A percentile compares a stretch with the other conserved stretches of the same genome.
These are phyloP conservation scores for Pythium dissotocum DNA, from an alignment of 352 stramenopile species.

Conservation along the genomic window DNA sequence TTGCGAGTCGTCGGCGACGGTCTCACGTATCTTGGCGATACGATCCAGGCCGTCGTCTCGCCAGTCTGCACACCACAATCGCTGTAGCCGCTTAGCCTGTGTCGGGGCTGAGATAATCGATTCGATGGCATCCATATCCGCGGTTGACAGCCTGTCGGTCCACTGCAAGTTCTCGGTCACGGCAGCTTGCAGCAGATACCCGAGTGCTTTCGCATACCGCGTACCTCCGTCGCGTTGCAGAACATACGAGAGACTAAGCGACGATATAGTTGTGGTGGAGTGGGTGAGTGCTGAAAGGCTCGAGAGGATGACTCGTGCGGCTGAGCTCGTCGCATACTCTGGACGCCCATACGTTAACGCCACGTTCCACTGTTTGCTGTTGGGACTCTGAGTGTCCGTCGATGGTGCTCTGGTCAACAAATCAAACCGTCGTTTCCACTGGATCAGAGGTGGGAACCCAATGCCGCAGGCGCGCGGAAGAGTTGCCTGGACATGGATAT, in stretches of 20 bases:
- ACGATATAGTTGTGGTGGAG: not conserved
- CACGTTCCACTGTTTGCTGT: not conserved
- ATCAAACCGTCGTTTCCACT: slow-evolving; percentile 4
- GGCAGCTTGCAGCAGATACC: not conserved
- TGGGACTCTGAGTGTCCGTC: not conserved
- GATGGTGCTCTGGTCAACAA: not conserved
- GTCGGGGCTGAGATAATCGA: not conserved
- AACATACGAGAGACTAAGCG: not conserved
- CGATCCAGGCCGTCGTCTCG: not conserved
- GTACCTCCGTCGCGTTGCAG: not conserved
- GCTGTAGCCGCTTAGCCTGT: not conserved
- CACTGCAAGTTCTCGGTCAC: not conserved
- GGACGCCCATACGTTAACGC: not conserved
- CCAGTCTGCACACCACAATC: not conserved
- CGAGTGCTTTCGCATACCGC: not conserved
- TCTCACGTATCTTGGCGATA: not conserved
- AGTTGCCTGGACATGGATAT: not conserved
- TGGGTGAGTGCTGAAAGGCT: not conserved
- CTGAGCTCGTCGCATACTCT: not conserved
- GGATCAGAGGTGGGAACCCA: not conserved
- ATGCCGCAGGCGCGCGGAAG: not conserved
- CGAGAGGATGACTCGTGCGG: not conserved
- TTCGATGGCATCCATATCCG: not conserved
- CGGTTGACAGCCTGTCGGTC: not conserved
- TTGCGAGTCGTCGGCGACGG: not conserved